These are phyloP conservation scores for Xylaria telfairii DNA, from an alignment of 495 filamentous ascomycete species.

Conservation along the genomic window DNA sequence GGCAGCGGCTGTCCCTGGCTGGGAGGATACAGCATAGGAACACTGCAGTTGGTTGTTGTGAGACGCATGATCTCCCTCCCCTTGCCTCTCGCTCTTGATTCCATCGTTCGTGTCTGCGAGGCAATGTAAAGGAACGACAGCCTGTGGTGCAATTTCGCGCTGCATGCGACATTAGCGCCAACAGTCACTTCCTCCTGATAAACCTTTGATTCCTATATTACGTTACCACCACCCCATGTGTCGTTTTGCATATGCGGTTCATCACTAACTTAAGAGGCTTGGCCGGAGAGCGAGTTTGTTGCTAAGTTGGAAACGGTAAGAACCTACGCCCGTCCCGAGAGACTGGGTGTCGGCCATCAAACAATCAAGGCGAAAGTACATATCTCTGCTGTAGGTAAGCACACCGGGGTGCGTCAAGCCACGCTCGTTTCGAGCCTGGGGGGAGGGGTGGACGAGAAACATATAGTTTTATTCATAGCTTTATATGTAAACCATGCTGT, in stretches of 20 bases:
- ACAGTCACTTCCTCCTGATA: conserved; percentile 11
- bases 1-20: conserved; percentile 4
- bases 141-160: conserved; percentile 12
- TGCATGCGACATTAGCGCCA: conserved; percentile 15
- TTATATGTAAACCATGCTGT: not conserved
- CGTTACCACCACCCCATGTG: conserved; percentile 15
- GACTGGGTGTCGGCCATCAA: conserved; percentile 4
- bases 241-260: conserved; percentile 2
- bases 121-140: not conserved
- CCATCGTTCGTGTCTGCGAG: not conserved
- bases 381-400: not conserved
- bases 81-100: not conserved
- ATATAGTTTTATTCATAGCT: not conserved
- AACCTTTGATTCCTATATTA: conserved; percentile 4
- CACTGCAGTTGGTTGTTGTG: not conserved
- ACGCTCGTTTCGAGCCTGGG: not conserved
- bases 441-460: not conserved
- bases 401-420: conserved; percentile 10
- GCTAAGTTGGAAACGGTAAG: not conserved
- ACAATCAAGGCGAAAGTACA: conserved; percentile 3
- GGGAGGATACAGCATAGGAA: not conserved
- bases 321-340: not conserved
- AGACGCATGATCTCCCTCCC: not conserved
- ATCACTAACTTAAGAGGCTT: not conserved
- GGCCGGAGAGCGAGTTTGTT: conserved; percentile 15